These are phyloP conservation scores for Penicillium sp. DNA, from an alignment of 2,329 filamentous ascomycete genomes.

Conservation along the genomic window DNA sequence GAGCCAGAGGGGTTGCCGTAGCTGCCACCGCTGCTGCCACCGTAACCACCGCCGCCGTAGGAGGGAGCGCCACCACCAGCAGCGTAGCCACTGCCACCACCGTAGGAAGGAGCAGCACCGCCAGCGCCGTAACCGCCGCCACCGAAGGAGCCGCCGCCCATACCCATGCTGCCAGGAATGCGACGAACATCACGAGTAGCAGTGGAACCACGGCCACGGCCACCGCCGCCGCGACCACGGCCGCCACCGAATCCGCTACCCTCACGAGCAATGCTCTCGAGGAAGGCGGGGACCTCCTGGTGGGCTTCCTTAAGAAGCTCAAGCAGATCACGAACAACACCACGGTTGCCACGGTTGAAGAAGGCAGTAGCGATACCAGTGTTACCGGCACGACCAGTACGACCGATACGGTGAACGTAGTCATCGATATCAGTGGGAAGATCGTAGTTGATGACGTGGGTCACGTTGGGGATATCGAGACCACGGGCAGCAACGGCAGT, in stretches of 20 bases:
- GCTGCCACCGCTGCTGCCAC: conserved; percentile 44
- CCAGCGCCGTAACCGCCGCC: conserved; percentile 31
- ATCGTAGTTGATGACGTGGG: conserved; percentile 98
- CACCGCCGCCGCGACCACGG: conserved; percentile 72
- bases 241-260: conserved; percentile 76
- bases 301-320: conserved; percentile 99
- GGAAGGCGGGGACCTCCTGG: conserved; percentile 90
- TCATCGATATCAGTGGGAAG: conserved; percentile 98
- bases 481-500: conserved; percentile 92
- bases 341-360: conserved; percentile 99
- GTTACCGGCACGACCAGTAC: conserved; percentile 99
- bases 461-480: conserved; percentile 94
- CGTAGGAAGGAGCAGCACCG: conserved; percentile 28
- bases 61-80: conserved; percentile 30
- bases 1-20: conserved; percentile 54
- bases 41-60: conserved; percentile 33
- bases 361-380: conserved; percentile 97
- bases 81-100: conserved; percentile 36
- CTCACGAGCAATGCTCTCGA: conserved; percentile 97
- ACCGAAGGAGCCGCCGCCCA: conserved; percentile 38
- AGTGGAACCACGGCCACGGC: conserved; percentile 58
- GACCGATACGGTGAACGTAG: conserved; percentile 98
- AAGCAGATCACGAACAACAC: conserved; percentile 92
- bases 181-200: conserved; percentile 91
- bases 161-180: conserved; percentile 50